phyloP scores from a whole-genome alignment of 2,329 filamentous ascomycete genomes.

The Fusarium annulatum region DNA sequence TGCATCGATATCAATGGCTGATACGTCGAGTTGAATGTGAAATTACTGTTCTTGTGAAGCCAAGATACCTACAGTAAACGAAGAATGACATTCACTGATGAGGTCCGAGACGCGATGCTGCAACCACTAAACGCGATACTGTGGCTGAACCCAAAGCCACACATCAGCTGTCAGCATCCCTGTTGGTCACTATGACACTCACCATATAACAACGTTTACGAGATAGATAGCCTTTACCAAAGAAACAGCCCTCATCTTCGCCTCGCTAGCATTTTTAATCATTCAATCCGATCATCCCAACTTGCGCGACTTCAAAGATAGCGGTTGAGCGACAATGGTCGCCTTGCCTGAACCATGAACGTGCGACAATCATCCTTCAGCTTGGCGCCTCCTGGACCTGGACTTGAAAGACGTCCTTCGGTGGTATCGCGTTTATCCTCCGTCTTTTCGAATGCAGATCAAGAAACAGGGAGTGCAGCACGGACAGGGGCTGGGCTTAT shows the following conservation, averaged over 20 bases:
- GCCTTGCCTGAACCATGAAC: slow-evolving; percentile 57
- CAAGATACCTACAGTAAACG: slow-evolving; percentile 1
- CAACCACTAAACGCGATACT: slow-evolving; percentile 47
- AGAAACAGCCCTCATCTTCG: not conserved
- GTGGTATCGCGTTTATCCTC: slow-evolving; percentile 75
- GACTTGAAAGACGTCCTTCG: slow-evolving; percentile 63
- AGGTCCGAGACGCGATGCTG: slow-evolving; percentile 35
- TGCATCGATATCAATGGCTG: not conserved
- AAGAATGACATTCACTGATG: slow-evolving; percentile 1
- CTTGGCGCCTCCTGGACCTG: slow-evolving; percentile 49
- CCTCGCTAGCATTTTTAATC: not conserved
- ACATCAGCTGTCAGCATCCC: slow-evolving; percentile 28
- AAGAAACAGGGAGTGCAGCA: slow-evolving; percentile 62
- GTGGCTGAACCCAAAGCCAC: slow-evolving; percentile 43
- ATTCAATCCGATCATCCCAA: not conserved
- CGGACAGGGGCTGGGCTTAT: slow-evolving; percentile 74
- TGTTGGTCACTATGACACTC: slow-evolving; percentile 27
- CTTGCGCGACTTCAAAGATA: slow-evolving; percentile 4
- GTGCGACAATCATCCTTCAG: slow-evolving; percentile 64
- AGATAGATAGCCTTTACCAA: not conserved
- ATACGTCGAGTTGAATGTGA: not conserved
- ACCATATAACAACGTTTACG: slow-evolving; percentile 15
- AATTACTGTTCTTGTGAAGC: not conserved
- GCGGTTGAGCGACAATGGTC: slow-evolving; percentile 52
- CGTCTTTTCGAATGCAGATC: slow-evolving; percentile 73